These are phyloP conservation scores for Rosa lucieae DNA, from an alignment of 306 rosid species.

Conservation along the genomic window DNA sequence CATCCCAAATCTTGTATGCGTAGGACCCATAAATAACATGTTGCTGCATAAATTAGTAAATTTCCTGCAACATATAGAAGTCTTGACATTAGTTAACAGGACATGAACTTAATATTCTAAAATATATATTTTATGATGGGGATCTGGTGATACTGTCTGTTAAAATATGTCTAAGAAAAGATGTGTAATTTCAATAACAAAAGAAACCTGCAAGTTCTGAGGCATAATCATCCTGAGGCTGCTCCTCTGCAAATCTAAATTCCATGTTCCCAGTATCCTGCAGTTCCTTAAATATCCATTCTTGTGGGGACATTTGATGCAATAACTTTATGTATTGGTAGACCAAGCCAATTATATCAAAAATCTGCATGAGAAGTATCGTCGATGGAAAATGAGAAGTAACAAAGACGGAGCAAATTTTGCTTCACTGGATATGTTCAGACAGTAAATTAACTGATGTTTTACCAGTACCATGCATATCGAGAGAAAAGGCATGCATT, in stretches of 20 bases:
- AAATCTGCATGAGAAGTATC: conserved; percentile 53
- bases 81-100: conserved; percentile 23
- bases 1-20: conserved; percentile 79
- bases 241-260: conserved; percentile 92
- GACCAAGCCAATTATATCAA: conserved; percentile 73
- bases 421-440: neutral
- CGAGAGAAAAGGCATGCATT: conserved; percentile 3
- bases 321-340: conserved; percentile 83
- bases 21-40: conserved; percentile 89
- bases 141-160: neutral
- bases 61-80: conserved; percentile 59
- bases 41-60: conserved; percentile 59
- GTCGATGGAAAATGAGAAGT: conserved; percentile 21
- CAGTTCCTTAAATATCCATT: conserved; percentile 95
- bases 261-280: conserved; percentile 94
- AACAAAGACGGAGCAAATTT: conserved; percentile 11
- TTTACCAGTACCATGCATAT: conserved; percentile 18
- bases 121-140: neutral
- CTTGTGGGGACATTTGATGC: conserved; percentile 72
- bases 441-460: conserved; percentile 14
- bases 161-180: neutral
- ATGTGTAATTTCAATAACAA: neutral
- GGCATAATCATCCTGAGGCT: conserved; percentile 97
- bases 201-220: conserved; percentile 84
- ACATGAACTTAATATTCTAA: neutral